A percentile compares a stretch with the other conserved stretches of the same genome.
These are phyloP conservation scores for Lipomyces japonicus DNA, from an alignment of 805 yeast genomes.

Conservation along the genomic window DNA sequence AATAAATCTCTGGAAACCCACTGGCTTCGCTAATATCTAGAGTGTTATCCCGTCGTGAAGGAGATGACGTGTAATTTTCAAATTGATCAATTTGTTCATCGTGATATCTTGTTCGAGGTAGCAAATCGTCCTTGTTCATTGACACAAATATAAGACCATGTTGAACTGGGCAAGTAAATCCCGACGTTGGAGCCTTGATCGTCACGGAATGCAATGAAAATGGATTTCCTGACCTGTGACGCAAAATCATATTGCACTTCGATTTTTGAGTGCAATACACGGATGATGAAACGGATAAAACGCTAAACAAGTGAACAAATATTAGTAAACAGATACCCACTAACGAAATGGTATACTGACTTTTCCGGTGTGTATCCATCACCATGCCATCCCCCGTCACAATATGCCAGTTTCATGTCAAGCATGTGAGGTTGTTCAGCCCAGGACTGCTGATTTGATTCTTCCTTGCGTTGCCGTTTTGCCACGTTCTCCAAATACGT, in stretches of 20 bases:
- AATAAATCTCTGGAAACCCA: neutral
- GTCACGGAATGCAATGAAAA: slow-evolving; percentile 25
- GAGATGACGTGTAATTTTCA: neutral
- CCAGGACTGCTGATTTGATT: slow-evolving; percentile 2
- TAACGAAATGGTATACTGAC: slow-evolving; percentile 2
- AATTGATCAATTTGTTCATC: slow-evolving; percentile 16
- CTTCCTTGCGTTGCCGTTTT: slow-evolving; percentile 19
- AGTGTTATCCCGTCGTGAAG: too few species aligned
- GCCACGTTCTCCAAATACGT: slow-evolving; percentile 12
- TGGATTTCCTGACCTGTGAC: slow-evolving; percentile 18
- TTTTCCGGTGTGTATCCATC: slow-evolving; percentile 23
- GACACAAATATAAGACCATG: slow-evolving; percentile 24
- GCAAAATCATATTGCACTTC: slow-evolving; percentile 25
- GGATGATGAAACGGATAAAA: slow-evolving; percentile 4
- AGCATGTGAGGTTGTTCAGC: slow-evolving; percentile 13
- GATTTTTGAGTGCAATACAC: slow-evolving; percentile 27
- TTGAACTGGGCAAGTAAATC: slow-evolving; percentile 28
- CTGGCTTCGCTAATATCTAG: neutral
- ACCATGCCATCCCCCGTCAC: slow-evolving; percentile 29
- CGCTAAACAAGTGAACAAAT: slow-evolving; percentile 5
- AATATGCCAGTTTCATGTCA: slow-evolving; percentile 15
- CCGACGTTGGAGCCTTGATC: slow-evolving; percentile 24
- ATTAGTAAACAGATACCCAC: neutral
- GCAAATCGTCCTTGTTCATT: slow-evolving; percentile 21
- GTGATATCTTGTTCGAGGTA: slow-evolving; percentile 19